phyloP scores from a whole-genome alignment of 164 flowering plant species.

The Cinnamomum chago region DNA sequence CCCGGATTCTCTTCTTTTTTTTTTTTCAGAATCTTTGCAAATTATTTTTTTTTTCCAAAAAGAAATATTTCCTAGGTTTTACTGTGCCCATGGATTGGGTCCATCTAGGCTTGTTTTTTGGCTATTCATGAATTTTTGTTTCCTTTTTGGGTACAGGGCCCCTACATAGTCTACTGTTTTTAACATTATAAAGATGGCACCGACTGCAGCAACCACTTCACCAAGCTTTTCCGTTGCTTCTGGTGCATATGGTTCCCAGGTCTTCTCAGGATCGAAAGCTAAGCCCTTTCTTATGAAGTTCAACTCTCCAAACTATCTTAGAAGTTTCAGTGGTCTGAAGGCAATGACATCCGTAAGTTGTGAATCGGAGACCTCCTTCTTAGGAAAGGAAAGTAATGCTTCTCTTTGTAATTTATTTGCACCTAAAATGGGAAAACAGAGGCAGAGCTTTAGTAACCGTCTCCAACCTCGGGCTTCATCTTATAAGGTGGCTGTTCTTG shows the following conservation, averaged over 20 bases:
- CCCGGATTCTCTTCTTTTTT: too few species aligned
- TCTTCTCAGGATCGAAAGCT: constrained; percentile 1
- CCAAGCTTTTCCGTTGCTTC: neutral
- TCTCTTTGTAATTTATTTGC: constrained; percentile 2
- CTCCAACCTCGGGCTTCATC: constrained; percentile 6
- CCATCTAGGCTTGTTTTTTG: too few species aligned
- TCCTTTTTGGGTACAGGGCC: neutral
- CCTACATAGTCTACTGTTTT: neutral
- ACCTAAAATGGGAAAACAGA: constrained; percentile 4
- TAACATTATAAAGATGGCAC: neutral
- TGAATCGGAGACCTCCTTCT: constrained; percentile 12
- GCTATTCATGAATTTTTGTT: too few species aligned
- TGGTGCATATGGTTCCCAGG: neutral
- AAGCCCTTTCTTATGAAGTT: neutral
- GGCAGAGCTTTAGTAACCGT: neutral
- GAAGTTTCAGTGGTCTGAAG: constrained; percentile 3
- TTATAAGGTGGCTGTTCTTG: constrained; percentile 11
- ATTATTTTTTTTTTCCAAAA: neutral
- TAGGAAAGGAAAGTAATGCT: constrained; percentile 7
- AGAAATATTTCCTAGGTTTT: neutral
- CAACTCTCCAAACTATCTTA: constrained; percentile 2
- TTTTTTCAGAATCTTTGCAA: neutral
- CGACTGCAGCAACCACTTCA: neutral
- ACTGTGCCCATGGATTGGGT: neutral
- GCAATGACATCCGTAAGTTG: neutral